phyloP scores from a whole-genome alignment of 2,329 filamentous ascomycete genomes.

The Phaeosphaeria sp. region DNA sequence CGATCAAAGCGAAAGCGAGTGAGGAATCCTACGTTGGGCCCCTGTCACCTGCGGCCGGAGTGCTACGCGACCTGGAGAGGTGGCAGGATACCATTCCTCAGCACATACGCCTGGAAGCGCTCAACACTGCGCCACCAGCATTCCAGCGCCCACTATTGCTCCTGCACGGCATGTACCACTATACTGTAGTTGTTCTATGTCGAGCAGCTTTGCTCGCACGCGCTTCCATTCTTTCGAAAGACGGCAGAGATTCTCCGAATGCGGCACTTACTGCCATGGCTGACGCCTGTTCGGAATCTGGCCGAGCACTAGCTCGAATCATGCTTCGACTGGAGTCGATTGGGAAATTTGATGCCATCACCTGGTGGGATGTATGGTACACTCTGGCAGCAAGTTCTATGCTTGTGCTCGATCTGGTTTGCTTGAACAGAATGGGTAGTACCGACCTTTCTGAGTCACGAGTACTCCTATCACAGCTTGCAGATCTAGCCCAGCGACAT shows the following conservation, averaged over 20 bases:
- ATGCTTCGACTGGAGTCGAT: slow-evolving; percentile 47
- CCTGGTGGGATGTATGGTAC: slow-evolving; percentile 53
- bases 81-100: slow-evolving; percentile 50
- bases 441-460: slow-evolving; percentile 36
- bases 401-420: slow-evolving; percentile 49
- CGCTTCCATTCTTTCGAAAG: slow-evolving; percentile 40
- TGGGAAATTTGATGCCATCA: slow-evolving; percentile 49
- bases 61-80: slow-evolving; percentile 49
- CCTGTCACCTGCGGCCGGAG: slow-evolving; percentile 47
- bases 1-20: slow-evolving; percentile 28
- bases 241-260: slow-evolving; percentile 34
- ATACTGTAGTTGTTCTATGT: slow-evolving; percentile 49
- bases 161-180: slow-evolving; percentile 51
- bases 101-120: slow-evolving; percentile 45
- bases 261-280: slow-evolving; percentile 41
- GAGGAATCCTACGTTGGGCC: slow-evolving; percentile 50
- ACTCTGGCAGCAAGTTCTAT: slow-evolving; percentile 47
- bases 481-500: slow-evolving; percentile 42
- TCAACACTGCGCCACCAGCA: slow-evolving; percentile 40
- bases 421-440: slow-evolving; percentile 23
- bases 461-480: slow-evolving; percentile 44
- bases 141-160: slow-evolving; percentile 49
- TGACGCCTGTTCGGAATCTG: slow-evolving; percentile 48
- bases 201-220: slow-evolving; percentile 49
- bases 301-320: slow-evolving; percentile 41